These are phyloP conservation scores for Laetiporus sulphureus DNA, from an alignment of 1,284 basidiomycete genomes.

Conservation along the genomic window DNA sequence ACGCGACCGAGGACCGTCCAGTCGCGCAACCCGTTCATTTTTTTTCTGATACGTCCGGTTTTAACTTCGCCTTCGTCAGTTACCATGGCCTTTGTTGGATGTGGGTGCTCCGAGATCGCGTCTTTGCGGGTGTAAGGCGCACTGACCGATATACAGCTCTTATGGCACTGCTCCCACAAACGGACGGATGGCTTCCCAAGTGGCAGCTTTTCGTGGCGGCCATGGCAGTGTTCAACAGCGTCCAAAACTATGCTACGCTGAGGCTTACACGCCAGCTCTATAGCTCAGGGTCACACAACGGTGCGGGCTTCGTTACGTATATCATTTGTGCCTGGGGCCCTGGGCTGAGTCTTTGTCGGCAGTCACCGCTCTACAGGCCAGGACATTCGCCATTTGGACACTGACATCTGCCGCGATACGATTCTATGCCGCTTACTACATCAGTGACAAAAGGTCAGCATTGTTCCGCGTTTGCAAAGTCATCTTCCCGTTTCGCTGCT, in stretches of 20 bases:
- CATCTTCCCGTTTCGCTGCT: no score
- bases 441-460: no score
- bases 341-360: conserved; percentile 7
- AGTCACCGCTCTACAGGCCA: conserved; percentile 83
- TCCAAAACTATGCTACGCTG: conserved; percentile 77
- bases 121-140: neutral
- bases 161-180: conserved; percentile 40
- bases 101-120: neutral
- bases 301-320: conserved; percentile 8
- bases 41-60: no score
- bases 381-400: conserved; percentile 89
- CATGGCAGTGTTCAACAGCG: conserved; percentile 77
- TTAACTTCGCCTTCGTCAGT: no score
- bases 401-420: conserved; percentile 77
- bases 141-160: no score
- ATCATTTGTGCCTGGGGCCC: no score
- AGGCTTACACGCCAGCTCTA: conserved; percentile 78
- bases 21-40: no score
- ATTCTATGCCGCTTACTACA: conserved; percentile 82
- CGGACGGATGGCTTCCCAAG: conserved; percentile 68
- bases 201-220: conserved; percentile 81
- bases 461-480: no score
- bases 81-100: conserved; percentile 4
- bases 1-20: no score
- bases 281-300: conserved; percentile 39